Evolutionary conservation across 2,329 filamentous ascomycete species (phyloP), one percentile per base, ranked within the genome.

Genomic region (Clarireedia sp.): DNA sequence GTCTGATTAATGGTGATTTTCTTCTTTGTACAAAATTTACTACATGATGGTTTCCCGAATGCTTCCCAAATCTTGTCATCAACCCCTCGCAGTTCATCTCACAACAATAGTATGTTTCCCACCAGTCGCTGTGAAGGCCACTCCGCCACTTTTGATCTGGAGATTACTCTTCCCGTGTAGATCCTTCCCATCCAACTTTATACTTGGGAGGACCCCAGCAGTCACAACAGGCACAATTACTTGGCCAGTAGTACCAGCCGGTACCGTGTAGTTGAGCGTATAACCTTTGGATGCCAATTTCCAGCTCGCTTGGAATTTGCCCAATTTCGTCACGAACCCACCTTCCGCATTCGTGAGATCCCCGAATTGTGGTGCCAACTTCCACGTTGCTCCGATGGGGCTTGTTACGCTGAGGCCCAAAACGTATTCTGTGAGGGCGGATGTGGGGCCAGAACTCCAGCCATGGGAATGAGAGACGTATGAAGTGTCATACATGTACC

Each of bases 381-480:
- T 60, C 70, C 72, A 74, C 7, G 60, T 66, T 33, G 62, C 62
- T 0, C 73, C 73, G 26, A 64, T 67, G 5, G 66, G 66, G 5
- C 64, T 64, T 0, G 67, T 69, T 38, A 76, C 61, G 40, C 55
- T 62, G 2, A 78, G 64, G 5, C 76, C 76, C 10, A 77, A 64
- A 12, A 76, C 63, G 44, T 69, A 70, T 54, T 72, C 69, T 2
- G 73, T 75, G 50, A 78, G 62, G 2, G 74, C 72, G 29, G 69
- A 71, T 3, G 75, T 75, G 8, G 76, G 76, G 0, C 75, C 76
- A 0, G 71, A 71, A 36, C 71, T 71, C 75, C 76, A 78, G 9
- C 75, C 75, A 60, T 78, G 75, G 16, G 74, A 66, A 58, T 78
- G 75, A 16, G 71, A 74, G 12, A 74, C 73, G 57, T 77, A 76